Evolutionary conservation across 192 early-diverging fungal genomes (phyloP).

Genomic region (Kickxella alabastrina): DNA sequence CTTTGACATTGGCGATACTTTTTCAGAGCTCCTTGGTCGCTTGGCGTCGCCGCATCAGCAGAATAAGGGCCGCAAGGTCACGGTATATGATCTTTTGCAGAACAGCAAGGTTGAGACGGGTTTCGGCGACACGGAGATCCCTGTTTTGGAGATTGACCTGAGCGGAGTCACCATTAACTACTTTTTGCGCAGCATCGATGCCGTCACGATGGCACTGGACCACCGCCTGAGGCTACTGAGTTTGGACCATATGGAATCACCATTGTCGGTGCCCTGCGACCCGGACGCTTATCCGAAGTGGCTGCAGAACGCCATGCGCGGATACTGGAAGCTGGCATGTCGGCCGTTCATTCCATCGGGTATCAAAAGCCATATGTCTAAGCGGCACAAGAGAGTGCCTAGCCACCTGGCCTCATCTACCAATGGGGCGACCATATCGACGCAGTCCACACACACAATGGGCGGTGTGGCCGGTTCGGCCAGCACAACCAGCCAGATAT

Average conservation of each 20-base stretch:
- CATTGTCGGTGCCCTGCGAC: slow-evolving; percentile 14
- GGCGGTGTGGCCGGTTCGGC: slow-evolving; percentile 1
- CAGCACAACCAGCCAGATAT: slow-evolving; percentile 10
- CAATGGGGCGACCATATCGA: not conserved
- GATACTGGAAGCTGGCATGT: slow-evolving; percentile 46
- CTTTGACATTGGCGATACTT: slow-evolving; percentile 47
- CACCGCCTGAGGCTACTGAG: slow-evolving; percentile 36
- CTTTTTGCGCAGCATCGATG: slow-evolving; percentile 43
- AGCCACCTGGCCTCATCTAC: too few relatives aligned
- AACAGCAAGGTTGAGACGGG: slow-evolving; percentile 37
- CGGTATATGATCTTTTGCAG: slow-evolving; percentile 36
- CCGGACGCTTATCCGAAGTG: slow-evolving; percentile 37
- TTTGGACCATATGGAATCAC: slow-evolving; percentile 21
- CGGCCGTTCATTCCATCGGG: too few relatives aligned
- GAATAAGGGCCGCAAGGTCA: slow-evolving; percentile 27
- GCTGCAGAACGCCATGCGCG: slow-evolving; percentile 48
- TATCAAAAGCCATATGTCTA: too few relatives aligned
- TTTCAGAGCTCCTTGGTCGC: slow-evolving; percentile 30
- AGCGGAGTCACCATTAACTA: slow-evolving; percentile 35
- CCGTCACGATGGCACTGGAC: slow-evolving; percentile 45
- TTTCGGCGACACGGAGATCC: slow-evolving; percentile 13
- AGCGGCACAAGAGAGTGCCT: too few relatives aligned
- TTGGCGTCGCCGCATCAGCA: slow-evolving; percentile 15
- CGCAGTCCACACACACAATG: slow-evolving; percentile 1
- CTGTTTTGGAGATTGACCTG: slow-evolving; percentile 20